Percentiles rank a stretch among this genome's conserved stretches.
phyloP scores from a whole-genome alignment of 495 filamentous ascomycete genomes.

The Trichoderma reesei region DNA sequence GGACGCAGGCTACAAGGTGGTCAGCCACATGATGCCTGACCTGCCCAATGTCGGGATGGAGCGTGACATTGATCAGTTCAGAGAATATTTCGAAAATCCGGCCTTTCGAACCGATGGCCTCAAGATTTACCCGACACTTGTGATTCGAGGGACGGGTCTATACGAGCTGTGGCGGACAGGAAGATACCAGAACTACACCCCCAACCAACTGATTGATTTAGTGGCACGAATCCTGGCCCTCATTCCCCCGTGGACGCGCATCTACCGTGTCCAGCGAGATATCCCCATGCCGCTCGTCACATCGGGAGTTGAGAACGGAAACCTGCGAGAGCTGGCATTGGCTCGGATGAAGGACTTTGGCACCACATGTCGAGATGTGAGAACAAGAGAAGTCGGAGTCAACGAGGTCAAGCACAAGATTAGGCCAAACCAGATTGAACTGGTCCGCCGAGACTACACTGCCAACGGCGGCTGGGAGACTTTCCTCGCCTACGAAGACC shows the following conservation, averaged over 20 bases:
- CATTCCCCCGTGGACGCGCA: slow-evolving; percentile 94
- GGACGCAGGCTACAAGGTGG: slow-evolving; percentile 97
- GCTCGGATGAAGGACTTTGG: slow-evolving; percentile 98
- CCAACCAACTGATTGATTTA: slow-evolving; percentile 88
- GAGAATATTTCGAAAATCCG: slow-evolving; percentile 96
- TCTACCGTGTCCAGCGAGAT: slow-evolving; percentile 96
- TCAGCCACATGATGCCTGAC: slow-evolving; percentile 99
- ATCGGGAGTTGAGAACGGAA: slow-evolving; percentile 94
- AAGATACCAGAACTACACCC: slow-evolving; percentile 96
- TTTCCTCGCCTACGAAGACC: slow-evolving; percentile 94
- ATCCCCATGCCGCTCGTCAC: slow-evolving; percentile 98
- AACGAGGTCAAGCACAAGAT: slow-evolving; percentile 99
- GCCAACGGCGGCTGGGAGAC: slow-evolving; percentile 98
- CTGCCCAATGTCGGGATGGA: slow-evolving; percentile 98
- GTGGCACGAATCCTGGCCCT: slow-evolving; percentile 91
- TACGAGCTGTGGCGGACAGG: slow-evolving; percentile 98
- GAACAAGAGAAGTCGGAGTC: slow-evolving; percentile 93
- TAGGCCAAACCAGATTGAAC: slow-evolving; percentile 88
- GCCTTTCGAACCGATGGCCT: slow-evolving; percentile 94
- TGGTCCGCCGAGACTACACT: slow-evolving; percentile 88
- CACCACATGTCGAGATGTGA: slow-evolving; percentile 93
- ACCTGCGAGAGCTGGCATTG: slow-evolving; percentile 84
- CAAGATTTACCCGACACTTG: slow-evolving; percentile 96
- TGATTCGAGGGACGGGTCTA: slow-evolving; percentile 92
- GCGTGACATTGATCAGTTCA: slow-evolving; percentile 90